Base-by-base conservation (phyloP, 2,329 filamentous ascomycete genomes). In the Aureobasidium namibiae region DNA sequence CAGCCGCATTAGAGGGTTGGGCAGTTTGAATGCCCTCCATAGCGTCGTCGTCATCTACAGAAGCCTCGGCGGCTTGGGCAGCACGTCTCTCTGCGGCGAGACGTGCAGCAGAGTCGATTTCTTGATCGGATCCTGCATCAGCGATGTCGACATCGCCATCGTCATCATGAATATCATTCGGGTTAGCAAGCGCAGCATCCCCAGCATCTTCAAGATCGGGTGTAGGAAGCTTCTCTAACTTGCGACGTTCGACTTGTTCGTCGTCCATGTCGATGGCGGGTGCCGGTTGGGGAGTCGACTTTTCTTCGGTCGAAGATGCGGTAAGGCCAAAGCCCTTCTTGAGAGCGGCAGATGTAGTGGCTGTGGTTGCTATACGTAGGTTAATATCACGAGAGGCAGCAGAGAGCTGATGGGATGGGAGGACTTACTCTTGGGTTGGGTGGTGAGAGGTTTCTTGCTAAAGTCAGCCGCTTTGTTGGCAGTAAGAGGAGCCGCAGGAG, bases 211-310 rank as follows among this genome's bases (percentile, higher is more conserved):
- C 81, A 68, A 86, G 82, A 57, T 89, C 78, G 57, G 87, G 82
- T 61, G 89, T 83, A 60, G 92, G 92, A 62, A 99, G 84, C 75
- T 92, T 94, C 70, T 90, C 90, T 64, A 99, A 82, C 76, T 95
- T 96, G 71, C 91, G 89, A 69, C 89, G 86, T 2, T 87, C 88
- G 33, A 85, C 86, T 67, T 95, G 90, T 67, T 96, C 92, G 68
- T 96, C 92, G 62, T 89, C 92, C 66, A 96, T 86, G 66, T 91
- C 86, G 23, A 95, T 78, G 62, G 89, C 90, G 18, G 90, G 90
- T 21, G 83, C 78, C 13, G 42, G 54, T 24, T 57, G 54, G 18
- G 54, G 33, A 4, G 82, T 78, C 3, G 81, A 72, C 67, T 89
- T 90, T n/a, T 67, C 63, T 56, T 90, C 90, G 50, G 76, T 74